Conservation (phyloP, 2,329 filamentous ascomycete genomes). For the Pseudogymnoascus sp. region DNA sequence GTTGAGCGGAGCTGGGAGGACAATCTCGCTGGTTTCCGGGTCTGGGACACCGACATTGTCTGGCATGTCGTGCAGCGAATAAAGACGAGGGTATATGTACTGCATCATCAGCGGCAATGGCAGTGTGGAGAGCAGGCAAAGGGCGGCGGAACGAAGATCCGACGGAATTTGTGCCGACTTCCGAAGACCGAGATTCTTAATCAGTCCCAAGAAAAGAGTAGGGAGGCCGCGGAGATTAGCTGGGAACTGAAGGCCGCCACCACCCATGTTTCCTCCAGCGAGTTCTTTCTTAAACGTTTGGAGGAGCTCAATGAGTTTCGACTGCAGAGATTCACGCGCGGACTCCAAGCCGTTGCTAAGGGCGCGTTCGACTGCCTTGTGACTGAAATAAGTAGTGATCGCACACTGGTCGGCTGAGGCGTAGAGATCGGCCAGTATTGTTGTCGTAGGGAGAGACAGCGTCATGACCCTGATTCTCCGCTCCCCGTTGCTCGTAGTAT, state of each 20-base stretch:
- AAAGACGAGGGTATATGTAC: constrained; percentile 80
- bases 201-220: constrained; percentile 83
- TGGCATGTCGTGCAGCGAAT: constrained; percentile 92
- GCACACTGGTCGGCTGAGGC: constrained; percentile 91
- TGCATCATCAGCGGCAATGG: constrained; percentile 84
- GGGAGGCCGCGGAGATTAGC: constrained; percentile 84
- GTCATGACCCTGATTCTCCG: constrained; percentile 92
- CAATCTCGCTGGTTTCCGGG: constrained; percentile 76
- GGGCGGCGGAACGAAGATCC: constrained; percentile 84
- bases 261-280: constrained; percentile 90
- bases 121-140: constrained; percentile 89
- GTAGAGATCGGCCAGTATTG: constrained; percentile 82
- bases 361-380: constrained; percentile 91
- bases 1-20: constrained; percentile 76
- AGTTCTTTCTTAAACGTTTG: constrained; percentile 97
- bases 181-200: constrained; percentile 90
- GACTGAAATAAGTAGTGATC: constrained; percentile 87
- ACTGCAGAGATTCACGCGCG: constrained; percentile 81
- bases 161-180: constrained; percentile 91
- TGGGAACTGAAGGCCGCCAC: constrained; percentile 84
- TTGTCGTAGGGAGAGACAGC: constrained; percentile 83
- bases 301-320: constrained; percentile 84
- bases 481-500: constrained; percentile 97
- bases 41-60: constrained; percentile 84
- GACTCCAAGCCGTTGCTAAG: constrained; percentile 81